These are phyloP conservation scores for Hibiscus trionum DNA, from an alignment of 345 rosid genomes.

Conservation along the genomic window DNA sequence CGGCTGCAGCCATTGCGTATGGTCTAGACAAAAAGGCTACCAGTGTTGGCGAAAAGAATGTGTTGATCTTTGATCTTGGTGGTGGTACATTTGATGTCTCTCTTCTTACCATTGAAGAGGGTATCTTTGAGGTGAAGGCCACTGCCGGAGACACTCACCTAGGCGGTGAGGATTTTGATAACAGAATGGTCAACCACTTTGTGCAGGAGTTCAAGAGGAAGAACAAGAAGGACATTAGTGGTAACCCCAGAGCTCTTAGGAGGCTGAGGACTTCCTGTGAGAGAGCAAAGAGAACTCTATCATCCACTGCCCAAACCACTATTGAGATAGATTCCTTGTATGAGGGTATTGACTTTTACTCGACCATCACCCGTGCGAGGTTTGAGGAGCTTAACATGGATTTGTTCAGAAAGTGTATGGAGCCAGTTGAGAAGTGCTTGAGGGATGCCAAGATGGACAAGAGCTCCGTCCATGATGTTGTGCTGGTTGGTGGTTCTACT, in stretches of 20 bases:
- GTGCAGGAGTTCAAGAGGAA: conserved; percentile 69
- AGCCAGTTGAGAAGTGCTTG: conserved; percentile 61
- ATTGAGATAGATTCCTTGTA: conserved; percentile 63
- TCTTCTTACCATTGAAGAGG: conserved; percentile 71
- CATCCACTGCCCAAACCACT: conserved; percentile 68
- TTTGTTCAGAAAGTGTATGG: conserved; percentile 65
- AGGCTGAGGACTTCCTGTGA: conserved; percentile 70
- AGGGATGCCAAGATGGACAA: conserved; percentile 75
- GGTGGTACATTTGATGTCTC: conserved; percentile 82
- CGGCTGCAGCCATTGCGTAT: conserved; percentile 79
- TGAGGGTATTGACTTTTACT: conserved; percentile 68
- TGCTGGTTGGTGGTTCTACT: conserved; percentile 71
- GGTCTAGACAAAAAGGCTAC: conserved; percentile 75
- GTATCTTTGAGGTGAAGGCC: conserved; percentile 72
- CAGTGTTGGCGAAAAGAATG: conserved; percentile 70
- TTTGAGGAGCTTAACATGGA: conserved; percentile 76
- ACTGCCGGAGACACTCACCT: conserved; percentile 77
- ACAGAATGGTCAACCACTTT: conserved; percentile 76
- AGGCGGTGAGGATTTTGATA: conserved; percentile 75
- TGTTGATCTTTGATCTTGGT: conserved; percentile 67
- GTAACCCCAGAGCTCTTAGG: conserved; percentile 71
- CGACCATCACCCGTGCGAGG: conserved; percentile 60
- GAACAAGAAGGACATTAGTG: conserved; percentile 57
- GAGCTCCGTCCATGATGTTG: conserved; percentile 59
- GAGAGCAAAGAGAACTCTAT: conserved; percentile 63